These are phyloP conservation scores for Epicoccum nigrum DNA, from an alignment of 2,329 filamentous ascomycete species.

Conservation along the genomic window DNA sequence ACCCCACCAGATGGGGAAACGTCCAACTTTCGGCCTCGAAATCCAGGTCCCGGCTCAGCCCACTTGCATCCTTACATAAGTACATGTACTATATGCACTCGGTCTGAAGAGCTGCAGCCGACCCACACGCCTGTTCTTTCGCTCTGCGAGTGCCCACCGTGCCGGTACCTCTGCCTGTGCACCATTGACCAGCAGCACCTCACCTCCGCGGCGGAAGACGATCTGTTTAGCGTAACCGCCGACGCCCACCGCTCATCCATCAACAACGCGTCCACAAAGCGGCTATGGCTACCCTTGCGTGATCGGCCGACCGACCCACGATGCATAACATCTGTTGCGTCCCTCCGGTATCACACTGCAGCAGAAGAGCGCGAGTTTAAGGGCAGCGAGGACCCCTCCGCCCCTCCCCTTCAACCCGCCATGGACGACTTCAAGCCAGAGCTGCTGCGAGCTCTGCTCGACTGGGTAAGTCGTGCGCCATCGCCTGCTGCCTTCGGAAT, in stretches of 20 bases:
- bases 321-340: constrained; percentile 35
- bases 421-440: constrained; percentile 51
- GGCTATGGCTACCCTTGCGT: constrained; percentile 19
- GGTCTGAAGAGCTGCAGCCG: background rate
- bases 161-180: constrained; percentile 3
- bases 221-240: constrained; percentile 24
- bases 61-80: constrained; percentile 13
- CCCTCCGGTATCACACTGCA: constrained; percentile 20
- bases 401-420: too few relatives aligned
- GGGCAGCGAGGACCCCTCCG: constrained; percentile 27
- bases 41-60: constrained; percentile 4
- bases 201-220: constrained; percentile 21
- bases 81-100: too few relatives aligned
- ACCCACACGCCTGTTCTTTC: background rate
- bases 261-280: constrained; percentile 31
- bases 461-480: constrained; percentile 40
- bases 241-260: constrained; percentile 20
- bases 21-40: background rate
- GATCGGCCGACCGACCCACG: constrained; percentile 29
- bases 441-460: constrained; percentile 47
- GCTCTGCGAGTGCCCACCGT: too few relatives aligned
- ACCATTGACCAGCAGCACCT: constrained; percentile 10
- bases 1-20: constrained; percentile 9
- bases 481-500: background rate
- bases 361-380: constrained; percentile 21